Evolutionary conservation across 805 yeast genomes (phyloP), one percentile per base, ranked within the genome.

Genomic region (Candida quercuum): DNA sequence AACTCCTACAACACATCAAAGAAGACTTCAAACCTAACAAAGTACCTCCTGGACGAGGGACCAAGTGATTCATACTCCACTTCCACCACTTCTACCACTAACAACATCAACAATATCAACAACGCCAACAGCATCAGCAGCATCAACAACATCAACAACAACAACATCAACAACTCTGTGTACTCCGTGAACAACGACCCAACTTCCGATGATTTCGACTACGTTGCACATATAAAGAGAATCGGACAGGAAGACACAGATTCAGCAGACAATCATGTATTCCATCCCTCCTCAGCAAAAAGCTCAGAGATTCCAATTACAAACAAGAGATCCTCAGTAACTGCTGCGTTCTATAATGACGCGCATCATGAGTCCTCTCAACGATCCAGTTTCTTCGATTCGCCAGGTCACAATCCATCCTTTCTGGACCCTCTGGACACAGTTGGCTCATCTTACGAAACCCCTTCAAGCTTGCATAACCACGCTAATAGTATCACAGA

Each of bases 151-250:
- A n/a, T n/a, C 41, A 43, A 25, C 6, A 28, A 13, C 27, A 16
- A 16, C 12, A 25, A 11, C 21, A 41, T 22, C 25, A 32, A 20
- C 36, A 37, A 15, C 34, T 33, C 6, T 12, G 5, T 9, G 13
- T 14, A 33, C 6, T 4, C 27, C n/a, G n/a, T 27, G 9, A 36
- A 42, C 5, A 47, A 56, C 19, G 80, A 72, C 41, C 72, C 74
- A 6, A 63, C 68, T 4, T 64, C 71, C 15, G 78, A 69, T 26
- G 80, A 76, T 33, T 78, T 78, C 44, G 81, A 78, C 52, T 78
- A 78, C 47, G 74, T 76, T 12, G 81, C 82, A 7, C 84, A 78
- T 47, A 78, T 78, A 24, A 70, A 74, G 45, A 67, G 67, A 41
- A 71, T 78, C 49, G 78, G 78, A 16, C 69, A 66, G 47, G 67